These are phyloP conservation scores for Carnegiea gigantea DNA, from an alignment of 179 eudicot species.

Conservation along the genomic window DNA sequence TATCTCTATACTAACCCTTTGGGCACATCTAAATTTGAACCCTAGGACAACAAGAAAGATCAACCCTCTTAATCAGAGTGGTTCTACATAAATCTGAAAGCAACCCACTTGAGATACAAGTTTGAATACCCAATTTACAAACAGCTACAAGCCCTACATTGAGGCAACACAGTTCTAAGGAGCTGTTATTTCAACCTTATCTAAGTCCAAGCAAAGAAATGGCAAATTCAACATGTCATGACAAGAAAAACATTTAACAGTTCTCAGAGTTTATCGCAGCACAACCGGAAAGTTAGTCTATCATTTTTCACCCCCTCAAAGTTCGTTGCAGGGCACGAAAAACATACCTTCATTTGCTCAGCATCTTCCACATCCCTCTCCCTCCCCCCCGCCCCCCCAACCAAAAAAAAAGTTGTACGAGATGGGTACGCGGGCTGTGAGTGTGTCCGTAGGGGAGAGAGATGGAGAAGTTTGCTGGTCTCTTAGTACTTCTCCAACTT, in stretches of 20 bases:
- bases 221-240: no score
- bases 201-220: no score
- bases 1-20: neutral
- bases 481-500: no score
- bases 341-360: conserved; percentile 25
- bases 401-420: neutral
- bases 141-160: neutral
- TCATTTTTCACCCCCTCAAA: neutral
- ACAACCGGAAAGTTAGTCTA: no score
- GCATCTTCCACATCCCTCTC: conserved; percentile 7
- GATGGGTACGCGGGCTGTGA: neutral
- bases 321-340: conserved; percentile 3
- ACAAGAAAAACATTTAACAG: neutral
- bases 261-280: no score
- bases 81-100: neutral
- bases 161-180: neutral
- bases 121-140: neutral
- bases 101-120: neutral
- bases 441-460: no score
- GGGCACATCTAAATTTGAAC: neutral
- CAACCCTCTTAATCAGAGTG: neutral
- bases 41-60: neutral
- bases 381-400: no score
- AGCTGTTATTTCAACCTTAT: no score
- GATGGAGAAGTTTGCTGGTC: no score